phyloP scores from a whole-genome alignment of 225 moss, liverwort and hornwort genomes.

The Climacium dendroides region DNA sequence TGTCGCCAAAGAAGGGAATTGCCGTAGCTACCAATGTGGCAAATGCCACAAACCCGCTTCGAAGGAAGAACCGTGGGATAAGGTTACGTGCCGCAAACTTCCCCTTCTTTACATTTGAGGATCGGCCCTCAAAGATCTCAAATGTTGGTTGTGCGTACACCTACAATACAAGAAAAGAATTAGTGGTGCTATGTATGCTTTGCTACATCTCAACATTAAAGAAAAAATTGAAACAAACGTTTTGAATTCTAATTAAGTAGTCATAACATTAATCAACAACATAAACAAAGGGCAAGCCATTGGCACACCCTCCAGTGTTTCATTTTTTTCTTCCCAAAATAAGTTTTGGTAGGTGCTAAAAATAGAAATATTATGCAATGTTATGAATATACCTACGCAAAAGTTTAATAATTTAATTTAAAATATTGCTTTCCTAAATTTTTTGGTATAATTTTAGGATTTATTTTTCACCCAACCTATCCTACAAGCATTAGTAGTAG shows the following conservation, averaged over 20 bases:
- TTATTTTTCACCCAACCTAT: not conserved
- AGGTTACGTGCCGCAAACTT: not conserved
- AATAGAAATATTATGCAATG: not conserved
- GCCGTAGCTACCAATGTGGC: not conserved
- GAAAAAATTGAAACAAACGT: not conserved
- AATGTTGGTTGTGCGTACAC: conserved; percentile 20
- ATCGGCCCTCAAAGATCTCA: conserved; percentile 5
- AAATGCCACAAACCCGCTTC: not conserved
- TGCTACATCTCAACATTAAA: too few relatives aligned
- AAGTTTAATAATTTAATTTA: not conserved
- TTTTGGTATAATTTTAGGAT: not conserved
- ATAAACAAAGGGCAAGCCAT: not conserved
- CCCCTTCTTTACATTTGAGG: not conserved
- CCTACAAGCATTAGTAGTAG: fast-evolving
- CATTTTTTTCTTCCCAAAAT: not conserved
- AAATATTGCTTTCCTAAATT: not conserved
- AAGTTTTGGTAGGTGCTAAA: not conserved
- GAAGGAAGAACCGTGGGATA: not conserved
- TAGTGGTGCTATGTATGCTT: fast-evolving
- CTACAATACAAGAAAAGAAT: not conserved
- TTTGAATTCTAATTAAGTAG: too few relatives aligned
- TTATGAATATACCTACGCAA: not conserved
- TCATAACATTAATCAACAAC: not conserved
- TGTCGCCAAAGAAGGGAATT: conserved; percentile 2
- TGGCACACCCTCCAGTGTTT: fast-evolving